A percentile compares a stretch with the other conserved stretches of the same genome.
Evolutionary conservation across 2,329 filamentous ascomycete species (phyloP).

Genomic region (Clarireedia sp.): DNA sequence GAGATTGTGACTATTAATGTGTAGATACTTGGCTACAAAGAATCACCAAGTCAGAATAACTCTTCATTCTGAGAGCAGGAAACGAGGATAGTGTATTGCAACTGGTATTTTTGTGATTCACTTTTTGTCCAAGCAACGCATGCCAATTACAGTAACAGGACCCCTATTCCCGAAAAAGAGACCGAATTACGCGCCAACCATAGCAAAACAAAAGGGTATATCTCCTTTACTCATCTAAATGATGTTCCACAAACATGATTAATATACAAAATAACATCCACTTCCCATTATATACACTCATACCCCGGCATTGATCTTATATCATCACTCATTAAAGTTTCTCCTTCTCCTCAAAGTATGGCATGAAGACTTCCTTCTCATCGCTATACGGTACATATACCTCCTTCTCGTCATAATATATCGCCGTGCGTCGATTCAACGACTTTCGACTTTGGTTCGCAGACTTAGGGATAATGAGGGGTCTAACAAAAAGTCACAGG

Average conservation of each 20-base stretch:
- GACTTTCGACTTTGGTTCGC: not conserved
- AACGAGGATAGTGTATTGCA: too few species aligned
- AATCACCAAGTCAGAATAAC: too few species aligned
- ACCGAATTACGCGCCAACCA: not conserved
- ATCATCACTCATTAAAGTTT: not conserved
- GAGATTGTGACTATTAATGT: too few species aligned
- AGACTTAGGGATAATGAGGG: not conserved
- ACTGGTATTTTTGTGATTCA: too few species aligned
- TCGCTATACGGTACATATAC: conserved; percentile 4
- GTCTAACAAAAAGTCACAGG: not conserved
- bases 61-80: too few species aligned
- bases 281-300: not conserved
- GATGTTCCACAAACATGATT: not conserved
- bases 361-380: not conserved
- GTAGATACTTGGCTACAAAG: too few species aligned
- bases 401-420: conserved; percentile 4
- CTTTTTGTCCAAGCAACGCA: not conserved
- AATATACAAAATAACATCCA: not conserved
- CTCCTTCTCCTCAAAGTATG: not conserved
- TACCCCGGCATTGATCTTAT: not conserved
- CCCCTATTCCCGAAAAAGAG: not conserved
- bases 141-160: too few species aligned
- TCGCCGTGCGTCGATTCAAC: not conserved
- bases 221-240: not conserved
- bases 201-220: not conserved